These are phyloP conservation scores for Pinus taeda DNA, from an alignment of 75 land plant genomes.

Conservation along the genomic window DNA sequence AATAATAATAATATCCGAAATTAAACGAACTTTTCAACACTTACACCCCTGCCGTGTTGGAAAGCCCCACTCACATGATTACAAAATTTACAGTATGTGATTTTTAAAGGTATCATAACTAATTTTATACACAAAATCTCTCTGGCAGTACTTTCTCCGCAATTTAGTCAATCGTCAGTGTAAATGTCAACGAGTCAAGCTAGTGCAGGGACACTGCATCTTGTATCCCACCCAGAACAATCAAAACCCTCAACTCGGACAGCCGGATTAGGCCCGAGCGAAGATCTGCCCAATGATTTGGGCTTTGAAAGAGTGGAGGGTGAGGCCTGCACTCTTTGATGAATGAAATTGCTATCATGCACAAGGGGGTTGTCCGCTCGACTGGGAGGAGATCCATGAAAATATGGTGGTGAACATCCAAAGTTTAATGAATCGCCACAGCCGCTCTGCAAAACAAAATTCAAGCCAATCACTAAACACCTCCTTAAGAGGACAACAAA, in stretches of 20 bases:
- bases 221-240: conserved; percentile 42
- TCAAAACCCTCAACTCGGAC: conserved; percentile 48
- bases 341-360: conserved; percentile 43
- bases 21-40: background rate
- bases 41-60: conserved; percentile 1
- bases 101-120: background rate
- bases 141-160: background rate
- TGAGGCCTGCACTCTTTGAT: conserved; percentile 22
- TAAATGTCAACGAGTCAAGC: conserved; percentile 15
- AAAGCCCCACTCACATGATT: conserved; percentile 4
- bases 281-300: conserved; percentile 17
- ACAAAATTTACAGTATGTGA: conserved; percentile 13
- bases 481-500: background rate
- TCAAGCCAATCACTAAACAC: background rate
- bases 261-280: conserved; percentile 22
- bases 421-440: conserved; percentile 31
- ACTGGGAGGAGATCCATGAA: conserved; percentile 49
- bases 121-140: conserved; percentile 1
- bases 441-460: conserved; percentile 23
- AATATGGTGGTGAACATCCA: conserved; percentile 52
- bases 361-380: conserved; percentile 55
- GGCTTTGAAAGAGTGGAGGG: conserved; percentile 28
- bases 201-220: conserved; percentile 33
- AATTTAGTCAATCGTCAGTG: background rate
- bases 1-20: background rate